Evolutionary conservation across 345 rosid genomes (phyloP).

Genomic region (Odontarrhena argentea): DNA sequence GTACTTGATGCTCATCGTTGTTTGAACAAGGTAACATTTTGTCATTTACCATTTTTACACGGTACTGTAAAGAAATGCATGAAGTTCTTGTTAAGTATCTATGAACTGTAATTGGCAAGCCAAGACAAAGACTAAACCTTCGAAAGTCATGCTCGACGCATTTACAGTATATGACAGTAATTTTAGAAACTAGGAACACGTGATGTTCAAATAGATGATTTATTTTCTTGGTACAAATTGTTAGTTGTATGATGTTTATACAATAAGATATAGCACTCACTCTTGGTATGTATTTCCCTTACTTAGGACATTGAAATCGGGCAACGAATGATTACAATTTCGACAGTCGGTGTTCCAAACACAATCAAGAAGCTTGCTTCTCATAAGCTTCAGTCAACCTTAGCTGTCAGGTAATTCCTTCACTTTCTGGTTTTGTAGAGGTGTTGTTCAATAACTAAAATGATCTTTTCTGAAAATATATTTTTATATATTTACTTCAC

Average conservation of each 20-base stretch:
- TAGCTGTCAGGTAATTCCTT: slow-evolving; percentile 77
- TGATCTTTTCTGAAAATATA: neutral
- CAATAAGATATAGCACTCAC: slow-evolving; percentile 19
- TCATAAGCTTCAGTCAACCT: slow-evolving; percentile 92
- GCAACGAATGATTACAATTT: slow-evolving; percentile 96
- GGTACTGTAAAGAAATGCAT: slow-evolving; percentile 1
- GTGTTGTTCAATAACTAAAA: neutral
- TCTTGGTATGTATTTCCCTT: slow-evolving; percentile 22
- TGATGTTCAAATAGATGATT: slow-evolving; percentile 6
- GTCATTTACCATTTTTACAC: neutral
- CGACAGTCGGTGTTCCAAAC: slow-evolving; percentile 97
- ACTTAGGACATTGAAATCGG: slow-evolving; percentile 90
- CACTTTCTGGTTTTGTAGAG: slow-evolving; percentile 18
- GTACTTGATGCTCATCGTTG: slow-evolving; percentile 93
- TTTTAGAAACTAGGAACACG: slow-evolving; percentile 2
- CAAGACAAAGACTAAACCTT: slow-evolving; percentile 3
- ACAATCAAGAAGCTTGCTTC: slow-evolving; percentile 87
- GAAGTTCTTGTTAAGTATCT: slow-evolving; percentile 16
- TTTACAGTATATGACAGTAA: neutral
- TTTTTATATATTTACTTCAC: neutral
- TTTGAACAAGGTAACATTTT: slow-evolving; percentile 72
- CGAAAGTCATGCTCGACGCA: neutral
- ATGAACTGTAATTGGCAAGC: slow-evolving; percentile 1
- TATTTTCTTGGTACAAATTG: neutral
- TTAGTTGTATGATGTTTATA: neutral